Conservation (phyloP, 352 stramenopile species). For the Peronospora destructor region DNA sequence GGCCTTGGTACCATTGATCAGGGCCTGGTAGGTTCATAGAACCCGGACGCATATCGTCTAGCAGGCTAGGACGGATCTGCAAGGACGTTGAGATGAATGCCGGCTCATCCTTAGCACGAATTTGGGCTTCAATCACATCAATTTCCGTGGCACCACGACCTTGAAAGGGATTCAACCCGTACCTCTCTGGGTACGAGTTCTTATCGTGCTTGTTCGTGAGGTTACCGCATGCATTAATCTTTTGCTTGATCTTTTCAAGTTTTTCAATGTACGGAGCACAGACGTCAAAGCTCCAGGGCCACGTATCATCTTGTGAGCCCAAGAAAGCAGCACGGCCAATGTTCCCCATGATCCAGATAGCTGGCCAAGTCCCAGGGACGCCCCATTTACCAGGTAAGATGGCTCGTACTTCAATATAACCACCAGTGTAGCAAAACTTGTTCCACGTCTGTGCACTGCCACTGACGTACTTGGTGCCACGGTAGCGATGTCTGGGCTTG, state of each 20-base stretch:
- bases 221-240: slow-evolving; percentile 91
- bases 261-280: slow-evolving; percentile 86
- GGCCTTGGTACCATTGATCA: slow-evolving; percentile 87
- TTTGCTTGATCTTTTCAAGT: slow-evolving; percentile 85
- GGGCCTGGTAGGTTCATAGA: slow-evolving; percentile 49
- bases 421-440: slow-evolving; percentile 98
- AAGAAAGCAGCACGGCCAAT: slow-evolving; percentile 93
- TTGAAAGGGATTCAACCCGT: slow-evolving; percentile 84
- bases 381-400: slow-evolving; percentile 92
- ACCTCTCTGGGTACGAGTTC: slow-evolving; percentile 79
- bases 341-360: slow-evolving; percentile 97
- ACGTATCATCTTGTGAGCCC: slow-evolving; percentile 89
- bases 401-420: slow-evolving; percentile 91
- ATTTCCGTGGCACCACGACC: slow-evolving; percentile 96
- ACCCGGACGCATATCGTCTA: slow-evolving; percentile 50
- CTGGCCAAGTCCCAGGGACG: slow-evolving; percentile 93
- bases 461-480: slow-evolving; percentile 73
- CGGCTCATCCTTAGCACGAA: slow-evolving; percentile 78
- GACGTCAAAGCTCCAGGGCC: slow-evolving; percentile 94
- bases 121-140: slow-evolving; percentile 91
- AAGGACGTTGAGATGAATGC: slow-evolving; percentile 90
- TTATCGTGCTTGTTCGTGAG: slow-evolving; percentile 91
- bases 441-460: slow-evolving; percentile 96
- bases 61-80: slow-evolving; percentile 84
- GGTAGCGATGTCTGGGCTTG: slow-evolving; percentile 80